Conservation (phyloP, 2,329 filamentous ascomycete genomes). For the Colletotrichum liaoningense region DNA sequence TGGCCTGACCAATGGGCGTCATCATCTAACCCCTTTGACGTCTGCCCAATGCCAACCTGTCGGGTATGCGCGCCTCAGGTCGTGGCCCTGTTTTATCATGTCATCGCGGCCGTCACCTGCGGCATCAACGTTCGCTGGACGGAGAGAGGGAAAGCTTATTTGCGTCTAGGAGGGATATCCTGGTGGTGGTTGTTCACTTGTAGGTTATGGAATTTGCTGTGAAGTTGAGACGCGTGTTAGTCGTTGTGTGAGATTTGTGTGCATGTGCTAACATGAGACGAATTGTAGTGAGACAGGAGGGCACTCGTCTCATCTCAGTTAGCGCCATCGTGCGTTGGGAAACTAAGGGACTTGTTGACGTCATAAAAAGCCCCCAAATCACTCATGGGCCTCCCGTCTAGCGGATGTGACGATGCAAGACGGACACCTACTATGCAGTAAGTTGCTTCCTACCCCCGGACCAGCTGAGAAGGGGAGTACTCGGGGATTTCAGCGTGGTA, state of each 20-base stretch:
- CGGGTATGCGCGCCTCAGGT: background rate
- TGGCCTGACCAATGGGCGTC: background rate
- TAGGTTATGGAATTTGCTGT: background rate
- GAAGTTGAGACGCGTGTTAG: background rate
- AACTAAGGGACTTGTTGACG: conserved; percentile 30
- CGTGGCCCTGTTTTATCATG: conserved; percentile 6
- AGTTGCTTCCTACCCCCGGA: background rate
- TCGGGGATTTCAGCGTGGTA: background rate
- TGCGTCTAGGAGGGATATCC: conserved; percentile 9
- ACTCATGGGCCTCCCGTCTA: conserved; percentile 14
- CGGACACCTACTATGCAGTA: background rate
- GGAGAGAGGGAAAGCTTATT: conserved; percentile 21
- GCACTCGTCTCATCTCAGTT: conserved; percentile 23
- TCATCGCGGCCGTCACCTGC: conserved; percentile 14
- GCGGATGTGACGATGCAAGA: conserved; percentile 16
- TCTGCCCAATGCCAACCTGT: background rate
- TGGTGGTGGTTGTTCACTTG: background rate
- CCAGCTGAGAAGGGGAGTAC: background rate
- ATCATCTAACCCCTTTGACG: background rate
- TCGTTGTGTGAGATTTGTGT: no score
- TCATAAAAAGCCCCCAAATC: conserved; percentile 11
- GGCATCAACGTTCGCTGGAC: background rate
- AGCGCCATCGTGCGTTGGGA: conserved; percentile 21
- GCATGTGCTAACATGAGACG: background rate
- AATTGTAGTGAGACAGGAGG: background rate